phyloP scores from a whole-genome alignment of 2,329 filamentous ascomycete species.

The Colletotrichum spinosum region DNA sequence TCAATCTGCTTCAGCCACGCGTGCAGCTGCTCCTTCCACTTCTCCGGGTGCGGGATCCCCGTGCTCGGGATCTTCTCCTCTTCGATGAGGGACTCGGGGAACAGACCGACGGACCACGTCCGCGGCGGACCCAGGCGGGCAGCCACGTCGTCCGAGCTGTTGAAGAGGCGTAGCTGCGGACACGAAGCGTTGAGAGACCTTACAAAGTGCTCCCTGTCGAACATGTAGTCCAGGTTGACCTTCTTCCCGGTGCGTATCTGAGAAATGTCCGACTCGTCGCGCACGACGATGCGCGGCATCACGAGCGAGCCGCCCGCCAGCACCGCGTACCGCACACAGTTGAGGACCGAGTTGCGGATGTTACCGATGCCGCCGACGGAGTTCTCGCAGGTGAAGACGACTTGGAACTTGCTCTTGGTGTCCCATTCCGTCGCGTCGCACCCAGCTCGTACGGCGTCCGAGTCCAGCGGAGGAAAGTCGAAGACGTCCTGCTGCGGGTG shows the following conservation, averaged over 20 bases:
- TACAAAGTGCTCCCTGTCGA: conserved; percentile 44
- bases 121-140: conserved; percentile 29
- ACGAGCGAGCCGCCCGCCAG: conserved; percentile 50
- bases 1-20: conserved; percentile 41
- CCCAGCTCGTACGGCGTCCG: conserved; percentile 38
- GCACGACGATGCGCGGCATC: conserved; percentile 49
- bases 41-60: conserved; percentile 40
- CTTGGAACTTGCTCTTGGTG: conserved; percentile 12
- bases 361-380: conserved; percentile 52
- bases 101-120: conserved; percentile 41
- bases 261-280: conserved; percentile 45
- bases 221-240: conserved; percentile 44
- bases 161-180: conserved; percentile 43
- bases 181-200: conserved; percentile 41
- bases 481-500: conserved; percentile 5
- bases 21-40: conserved; percentile 44
- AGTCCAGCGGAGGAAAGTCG: conserved; percentile 36
- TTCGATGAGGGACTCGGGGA: conserved; percentile 45
- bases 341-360: conserved; percentile 53
- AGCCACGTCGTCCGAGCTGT: conserved; percentile 41
- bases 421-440: conserved; percentile 43
- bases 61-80: conserved; percentile 42
- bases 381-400: conserved; percentile 54
- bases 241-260: conserved; percentile 42
- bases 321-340: conserved; percentile 54